phyloP scores from a whole-genome alignment of 106 monocot genomes.

The Apostasia shenzhenica region DNA sequence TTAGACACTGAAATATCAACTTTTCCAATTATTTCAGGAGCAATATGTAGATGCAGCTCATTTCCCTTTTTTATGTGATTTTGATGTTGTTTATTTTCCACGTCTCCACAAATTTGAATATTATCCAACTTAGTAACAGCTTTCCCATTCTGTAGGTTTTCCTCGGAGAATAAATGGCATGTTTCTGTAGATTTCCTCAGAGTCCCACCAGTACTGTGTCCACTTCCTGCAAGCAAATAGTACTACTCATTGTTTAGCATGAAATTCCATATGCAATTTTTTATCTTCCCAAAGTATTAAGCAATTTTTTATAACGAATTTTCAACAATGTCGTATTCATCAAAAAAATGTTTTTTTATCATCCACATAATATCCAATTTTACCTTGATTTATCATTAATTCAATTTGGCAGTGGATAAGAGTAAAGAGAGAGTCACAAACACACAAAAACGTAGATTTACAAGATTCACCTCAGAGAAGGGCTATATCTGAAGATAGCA shows the following conservation, averaged over 20 bases:
- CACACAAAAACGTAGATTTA: background rate
- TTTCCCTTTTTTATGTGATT: slow-evolving; percentile 10
- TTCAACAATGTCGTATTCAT: background rate
- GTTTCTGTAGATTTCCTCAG: background rate
- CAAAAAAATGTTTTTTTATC: background rate
- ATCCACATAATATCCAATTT: background rate
- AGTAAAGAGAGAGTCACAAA: background rate
- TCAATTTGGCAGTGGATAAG: background rate
- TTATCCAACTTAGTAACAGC: background rate
- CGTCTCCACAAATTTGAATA: background rate
- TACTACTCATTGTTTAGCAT: background rate
- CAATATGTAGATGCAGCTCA: slow-evolving; percentile 8
- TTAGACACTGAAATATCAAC: slow-evolving; percentile 9
- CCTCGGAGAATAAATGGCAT: background rate
- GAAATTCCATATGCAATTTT: background rate
- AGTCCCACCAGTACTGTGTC: slow-evolving; percentile 1
- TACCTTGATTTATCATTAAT: background rate
- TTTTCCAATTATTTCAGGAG: slow-evolving; percentile 3
- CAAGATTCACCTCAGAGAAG: too few species aligned
- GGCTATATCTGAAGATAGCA: too few species aligned
- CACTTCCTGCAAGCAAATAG: slow-evolving; percentile 11
- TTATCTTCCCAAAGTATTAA: background rate
- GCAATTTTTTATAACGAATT: background rate
- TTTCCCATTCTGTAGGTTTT: slow-evolving; percentile 17
- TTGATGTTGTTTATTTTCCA: background rate